Evolutionary conservation across 2,329 filamentous ascomycete genomes (phyloP).

Genomic region (Colletotrichum lindemuthianum): DNA sequence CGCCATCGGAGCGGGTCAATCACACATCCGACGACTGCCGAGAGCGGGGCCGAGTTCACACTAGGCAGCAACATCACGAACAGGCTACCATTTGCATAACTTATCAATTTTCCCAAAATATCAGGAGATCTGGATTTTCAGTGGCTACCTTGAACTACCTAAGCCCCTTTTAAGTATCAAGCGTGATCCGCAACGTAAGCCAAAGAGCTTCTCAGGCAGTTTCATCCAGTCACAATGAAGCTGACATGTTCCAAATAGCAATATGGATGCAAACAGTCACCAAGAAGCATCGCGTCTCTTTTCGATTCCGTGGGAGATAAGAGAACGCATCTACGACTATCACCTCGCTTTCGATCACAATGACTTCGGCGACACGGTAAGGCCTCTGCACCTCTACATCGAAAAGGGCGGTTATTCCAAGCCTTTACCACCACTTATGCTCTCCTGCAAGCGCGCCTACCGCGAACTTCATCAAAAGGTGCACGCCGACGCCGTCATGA

Average conservation of each 20-base stretch:
- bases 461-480: constrained; percentile 41
- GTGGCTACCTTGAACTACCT: too few species aligned
- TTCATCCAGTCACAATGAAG: too few species aligned
- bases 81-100: constrained; percentile 26
- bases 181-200: too few species aligned
- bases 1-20: constrained; percentile 13
- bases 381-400: constrained; percentile 30
- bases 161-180: too few species aligned
- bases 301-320: constrained; percentile 23
- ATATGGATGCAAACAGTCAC: too few species aligned
- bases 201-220: too few species aligned
- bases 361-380: constrained; percentile 27
- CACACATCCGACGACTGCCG: constrained; percentile 6
- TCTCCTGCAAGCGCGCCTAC: constrained; percentile 44
- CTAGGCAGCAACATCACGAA: constrained; percentile 18
- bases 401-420: constrained; percentile 26
- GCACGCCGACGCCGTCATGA: constrained; percentile 40
- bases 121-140: too few species aligned
- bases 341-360: constrained; percentile 28
- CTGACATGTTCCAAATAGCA: too few species aligned
- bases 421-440: constrained; percentile 37
- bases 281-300: neutral
- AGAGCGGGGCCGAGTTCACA: too few species aligned
- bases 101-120: too few species aligned
- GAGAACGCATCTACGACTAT: constrained; percentile 28